Percentiles rank a stretch among this genome's conserved stretches.
Evolutionary conservation across 345 rosid species (phyloP).

Genomic region (Ailanthus altissimus): DNA sequence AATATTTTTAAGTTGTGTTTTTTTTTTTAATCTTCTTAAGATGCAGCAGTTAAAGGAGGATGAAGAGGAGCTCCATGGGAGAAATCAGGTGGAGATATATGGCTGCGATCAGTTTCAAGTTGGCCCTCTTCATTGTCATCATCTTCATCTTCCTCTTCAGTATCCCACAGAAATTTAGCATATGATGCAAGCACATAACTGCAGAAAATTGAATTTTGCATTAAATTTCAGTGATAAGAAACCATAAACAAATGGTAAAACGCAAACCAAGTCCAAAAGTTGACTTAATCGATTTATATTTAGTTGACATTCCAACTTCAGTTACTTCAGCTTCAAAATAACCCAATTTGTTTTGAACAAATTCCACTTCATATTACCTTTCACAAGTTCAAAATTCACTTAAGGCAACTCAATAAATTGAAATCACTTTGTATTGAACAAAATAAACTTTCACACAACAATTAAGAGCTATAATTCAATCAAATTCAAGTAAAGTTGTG

Average conservation of each 20-base stretch:
- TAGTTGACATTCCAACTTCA: not conserved
- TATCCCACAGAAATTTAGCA: slow-evolving; percentile 75
- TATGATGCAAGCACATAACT: slow-evolving; percentile 74
- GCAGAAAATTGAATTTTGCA: slow-evolving; percentile 16
- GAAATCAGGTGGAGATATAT: slow-evolving; percentile 29
- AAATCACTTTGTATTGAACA: not conserved
- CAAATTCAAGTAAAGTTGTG: not conserved
- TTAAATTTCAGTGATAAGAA: slow-evolving; percentile 7
- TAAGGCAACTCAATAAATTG: not conserved
- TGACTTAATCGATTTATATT: no score
- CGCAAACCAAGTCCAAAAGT: not conserved
- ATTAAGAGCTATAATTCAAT: not conserved
- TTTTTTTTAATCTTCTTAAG: slow-evolving; percentile 10
- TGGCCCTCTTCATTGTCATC: slow-evolving; percentile 5
- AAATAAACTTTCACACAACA: not conserved
- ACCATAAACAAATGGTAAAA: not conserved
- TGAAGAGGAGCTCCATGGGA: slow-evolving; percentile 25
- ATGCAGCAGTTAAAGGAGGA: slow-evolving; percentile 36
- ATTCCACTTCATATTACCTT: not conserved
- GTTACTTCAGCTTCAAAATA: not conserved
- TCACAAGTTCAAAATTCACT: not conserved
- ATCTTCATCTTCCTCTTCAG: slow-evolving; percentile 49
- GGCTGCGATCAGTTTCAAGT: slow-evolving; percentile 13
- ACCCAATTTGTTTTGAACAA: slow-evolving; percentile 1
- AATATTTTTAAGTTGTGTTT: no score